Evolutionary conservation across 169 alveolate genomes (phyloP), one percentile per base, ranked within the genome.

Genomic region (Eimeria tenella): DNA sequence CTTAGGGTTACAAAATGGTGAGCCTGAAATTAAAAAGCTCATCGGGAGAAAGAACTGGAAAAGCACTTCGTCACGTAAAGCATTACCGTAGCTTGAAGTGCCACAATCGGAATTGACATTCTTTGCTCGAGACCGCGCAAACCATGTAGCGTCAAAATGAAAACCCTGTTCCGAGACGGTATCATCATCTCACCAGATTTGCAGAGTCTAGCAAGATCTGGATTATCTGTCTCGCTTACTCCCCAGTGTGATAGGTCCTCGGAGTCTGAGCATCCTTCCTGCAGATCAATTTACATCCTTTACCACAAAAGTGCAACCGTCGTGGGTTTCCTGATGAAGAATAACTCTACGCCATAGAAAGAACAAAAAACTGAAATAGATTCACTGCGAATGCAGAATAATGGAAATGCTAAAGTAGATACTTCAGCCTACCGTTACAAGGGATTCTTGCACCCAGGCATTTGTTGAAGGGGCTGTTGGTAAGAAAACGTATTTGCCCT

Each of bases 361-460:
- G 42, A 31, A 31, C 42, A 31, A 31, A 31, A 31, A 31, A 31
- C 42, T 31, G 42, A 31, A 31, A 31, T 31, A 31, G 42, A 1
- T 31, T 31, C 42, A 31, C 42, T 31, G 42, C 42, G 42, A 31
- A 31, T 31, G 42, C 42, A 31, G 42, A 31, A 31, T 31, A 31
- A 31, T 31, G 42, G 42, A 31, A 31, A 31, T 31, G 42, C 42
- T 31, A 31, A 2, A 31, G 2, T 1, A 31, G 42, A 31, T 31
- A 31, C 42, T 31, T 31, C 65, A 19, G 42, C 92, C 62, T 63
- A 84, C 92, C 17, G 92, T 84, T 62, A 84, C 60, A 15, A n/a
- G 92, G 62, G 92, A 84, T 84, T 84, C 92, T 9, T 84, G 81
- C 81, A 84, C 92, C 92, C 92, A 84, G 81, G 92, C 92, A 84